Base-by-base conservation (phyloP, 441 rosid genomes). In the Adansonia madagascariensis region DNA sequence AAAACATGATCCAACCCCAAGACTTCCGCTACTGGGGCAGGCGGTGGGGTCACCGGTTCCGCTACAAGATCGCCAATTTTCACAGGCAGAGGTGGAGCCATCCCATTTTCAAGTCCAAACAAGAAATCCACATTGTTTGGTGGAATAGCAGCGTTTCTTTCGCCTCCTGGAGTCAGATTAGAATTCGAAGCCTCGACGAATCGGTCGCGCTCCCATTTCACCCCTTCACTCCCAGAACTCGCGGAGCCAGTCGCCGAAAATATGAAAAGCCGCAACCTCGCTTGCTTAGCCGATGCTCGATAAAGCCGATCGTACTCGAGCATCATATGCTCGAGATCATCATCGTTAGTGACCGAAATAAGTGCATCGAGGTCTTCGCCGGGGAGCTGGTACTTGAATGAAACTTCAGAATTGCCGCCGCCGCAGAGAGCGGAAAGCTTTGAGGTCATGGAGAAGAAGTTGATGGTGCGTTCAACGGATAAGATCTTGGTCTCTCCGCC, bases 401-500 rank as follows among this genome's bases (percentile, higher is more conserved):
- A 67, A 39, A 91, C 83, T 7, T 90, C 93, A 9, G 83, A 43
- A n/a, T 82, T 90, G 4, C 75, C 70, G 1, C 84, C 52, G 2
- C 85, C 84, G 61, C 87, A 84, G 7, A 94, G 87, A 27, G 86
- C 71, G 8, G 96, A 77, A 41, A 94, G 91, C 69, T 88, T 89
- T 20, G 88, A 79, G 73, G 89, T 82, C 86, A 94, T 69, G 75
- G 81, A 56, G 41, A 90, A 31, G 82, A 90, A 88, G 73, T 87
- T 91, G 63, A 81, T 83, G 66, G 60, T 64, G 18, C 98, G 94
- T 74, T 94, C 98, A 27, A 88, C 92, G 62, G 98, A 79, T 43
- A 94, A 82, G 75, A 94, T 92, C 87, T 94, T 94, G 4, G 98
- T 94, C 78, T 94, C 97, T 1, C 98, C 98, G 68, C 92, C 87